Conservation (phyloP, 140 eudicot genomes). For the Bidens hawaiensis region DNA sequence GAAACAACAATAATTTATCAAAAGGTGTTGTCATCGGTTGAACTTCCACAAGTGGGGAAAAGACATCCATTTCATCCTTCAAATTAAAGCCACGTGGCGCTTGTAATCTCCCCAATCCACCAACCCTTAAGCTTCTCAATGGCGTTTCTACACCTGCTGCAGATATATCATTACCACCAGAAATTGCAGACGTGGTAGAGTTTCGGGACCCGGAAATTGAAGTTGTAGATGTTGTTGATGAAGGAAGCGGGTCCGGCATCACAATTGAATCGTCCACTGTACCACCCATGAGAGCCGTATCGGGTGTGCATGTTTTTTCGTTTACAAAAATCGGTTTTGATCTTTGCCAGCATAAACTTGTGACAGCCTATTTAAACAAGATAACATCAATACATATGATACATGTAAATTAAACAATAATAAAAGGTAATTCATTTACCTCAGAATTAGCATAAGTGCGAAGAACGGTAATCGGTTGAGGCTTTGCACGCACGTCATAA, state of each 20-base stretch:
- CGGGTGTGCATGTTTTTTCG: conserved; percentile 72
- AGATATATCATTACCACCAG: conserved; percentile 36
- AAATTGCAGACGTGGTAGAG: conserved; percentile 33
- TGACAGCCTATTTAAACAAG: conserved; percentile 62
- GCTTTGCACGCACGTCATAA: conserved; percentile 94
- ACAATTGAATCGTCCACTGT: conserved; percentile 85
- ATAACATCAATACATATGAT: no score
- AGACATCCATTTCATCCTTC: conserved; percentile 97
- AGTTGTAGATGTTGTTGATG: conserved; percentile 58
- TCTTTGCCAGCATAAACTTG: conserved; percentile 98
- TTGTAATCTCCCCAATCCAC: conserved; percentile 74
- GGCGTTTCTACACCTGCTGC: conserved; percentile 68
- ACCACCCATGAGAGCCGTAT: conserved; percentile 72
- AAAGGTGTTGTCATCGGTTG: conserved; percentile 86
- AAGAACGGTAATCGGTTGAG: conserved; percentile 84
- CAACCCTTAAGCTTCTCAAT: conserved; percentile 53
- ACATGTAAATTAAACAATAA: not conserved
- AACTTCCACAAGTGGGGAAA: conserved; percentile 91
- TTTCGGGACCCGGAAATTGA: conserved; percentile 46
- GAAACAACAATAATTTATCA: conserved; percentile 61
- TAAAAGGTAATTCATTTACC: conserved; percentile 29
- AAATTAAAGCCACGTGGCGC: conserved; percentile 56
- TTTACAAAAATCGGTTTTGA: conserved; percentile 83
- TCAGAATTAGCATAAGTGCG: conserved; percentile 89
- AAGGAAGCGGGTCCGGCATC: conserved; percentile 99